A percentile compares a stretch with the other conserved stretches of the same genome.
These are phyloP conservation scores for Phylloporus arenicola DNA, from an alignment of 768 basidiomycete species.

Conservation along the genomic window DNA sequence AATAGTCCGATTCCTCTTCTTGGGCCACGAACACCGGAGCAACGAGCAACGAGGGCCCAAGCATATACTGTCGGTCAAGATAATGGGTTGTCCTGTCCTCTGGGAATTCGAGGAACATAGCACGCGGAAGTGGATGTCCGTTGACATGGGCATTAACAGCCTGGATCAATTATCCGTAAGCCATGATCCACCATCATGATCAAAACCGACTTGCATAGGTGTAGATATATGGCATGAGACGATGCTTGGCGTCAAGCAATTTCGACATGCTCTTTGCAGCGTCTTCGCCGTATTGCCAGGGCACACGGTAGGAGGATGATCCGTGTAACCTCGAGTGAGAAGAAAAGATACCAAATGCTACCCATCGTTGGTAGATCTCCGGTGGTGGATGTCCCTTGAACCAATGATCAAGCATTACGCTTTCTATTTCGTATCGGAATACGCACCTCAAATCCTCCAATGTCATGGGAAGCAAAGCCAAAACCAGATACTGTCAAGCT, in stretches of 20 bases:
- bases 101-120: conserved; percentile 63
- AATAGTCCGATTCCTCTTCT: conserved; percentile 53
- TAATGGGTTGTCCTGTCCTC: conserved; percentile 55
- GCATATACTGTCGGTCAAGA: conserved; percentile 57
- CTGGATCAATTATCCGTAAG: conserved; percentile 25
- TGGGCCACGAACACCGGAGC: conserved; percentile 56
- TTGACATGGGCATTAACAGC: conserved; percentile 46
- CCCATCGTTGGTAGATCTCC: conserved; percentile 71
- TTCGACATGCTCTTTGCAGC: conserved; percentile 58
- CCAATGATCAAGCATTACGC: neutral
- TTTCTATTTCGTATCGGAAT: neutral
- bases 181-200: neutral
- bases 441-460: conserved; percentile 67
- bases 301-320: conserved; percentile 68
- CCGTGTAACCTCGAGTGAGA: conserved; percentile 73
- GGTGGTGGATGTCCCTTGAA: conserved; percentile 57
- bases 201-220: conserved; percentile 36
- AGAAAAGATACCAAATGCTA: conserved; percentile 71
- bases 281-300: conserved; percentile 73
- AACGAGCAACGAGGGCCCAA: conserved; percentile 54
- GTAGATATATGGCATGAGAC: conserved; percentile 72
- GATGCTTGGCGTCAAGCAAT: conserved; percentile 58
- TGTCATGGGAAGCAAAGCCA: conserved; percentile 68
- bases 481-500: conserved; percentile 65
- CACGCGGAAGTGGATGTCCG: conserved; percentile 55